Conservation (phyloP, 2,329 filamentous ascomycete species). For the Rutstroemia sp. region DNA sequence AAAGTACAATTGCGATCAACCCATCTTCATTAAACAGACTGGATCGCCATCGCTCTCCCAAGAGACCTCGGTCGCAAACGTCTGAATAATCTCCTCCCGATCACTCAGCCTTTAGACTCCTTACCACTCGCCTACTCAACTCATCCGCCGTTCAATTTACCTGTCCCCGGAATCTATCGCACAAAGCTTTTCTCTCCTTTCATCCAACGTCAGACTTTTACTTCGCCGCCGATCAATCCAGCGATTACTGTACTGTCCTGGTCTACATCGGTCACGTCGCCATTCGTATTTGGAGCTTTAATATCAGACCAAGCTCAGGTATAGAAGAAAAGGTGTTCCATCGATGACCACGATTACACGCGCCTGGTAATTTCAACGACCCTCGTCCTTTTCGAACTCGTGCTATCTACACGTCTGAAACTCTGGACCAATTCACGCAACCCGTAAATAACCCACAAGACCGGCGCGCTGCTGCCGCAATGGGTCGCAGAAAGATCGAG, state of each 20-base stretch:
- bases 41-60: too few species aligned
- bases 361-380: neutral
- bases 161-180: neutral
- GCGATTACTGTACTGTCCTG: neutral
- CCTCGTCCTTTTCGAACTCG: neutral
- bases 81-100: too few species aligned
- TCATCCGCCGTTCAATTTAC: too few species aligned
- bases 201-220: constrained; percentile 8
- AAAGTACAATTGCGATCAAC: too few species aligned
- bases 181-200: neutral
- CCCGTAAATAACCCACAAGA: constrained; percentile 20
- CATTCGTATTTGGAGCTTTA: neutral
- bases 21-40: too few species aligned
- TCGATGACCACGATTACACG: constrained; percentile 5
- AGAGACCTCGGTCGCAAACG: too few species aligned
- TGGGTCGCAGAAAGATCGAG: constrained; percentile 99
- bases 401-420: constrained; percentile 11
- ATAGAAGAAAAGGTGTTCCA: neutral
- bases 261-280: neutral
- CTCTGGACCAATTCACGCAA: constrained; percentile 27
- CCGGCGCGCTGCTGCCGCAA: constrained; percentile 37
- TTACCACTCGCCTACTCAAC: too few species aligned
- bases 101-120: too few species aligned
- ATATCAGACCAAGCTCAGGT: neutral
- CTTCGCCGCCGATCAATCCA: neutral